These are phyloP conservation scores for Hyphopichia pseudoburtonii DNA, from an alignment of 1,139 yeast genomes.

Conservation along the genomic window DNA sequence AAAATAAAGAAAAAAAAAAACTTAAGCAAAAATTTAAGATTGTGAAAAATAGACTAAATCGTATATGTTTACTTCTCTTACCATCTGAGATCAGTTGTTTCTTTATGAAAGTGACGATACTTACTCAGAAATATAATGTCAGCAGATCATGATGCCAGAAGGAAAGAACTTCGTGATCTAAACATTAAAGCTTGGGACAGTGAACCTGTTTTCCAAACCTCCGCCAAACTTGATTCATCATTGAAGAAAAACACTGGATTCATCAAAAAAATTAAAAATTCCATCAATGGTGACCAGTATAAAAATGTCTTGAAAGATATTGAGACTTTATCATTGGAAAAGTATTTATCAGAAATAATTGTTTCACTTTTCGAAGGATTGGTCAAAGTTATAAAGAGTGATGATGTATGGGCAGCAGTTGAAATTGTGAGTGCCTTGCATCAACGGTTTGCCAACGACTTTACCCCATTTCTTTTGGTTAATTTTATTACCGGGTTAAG, in stretches of 20 bases:
- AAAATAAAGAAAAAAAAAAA: no score
- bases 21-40: no score
- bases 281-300: conserved; percentile 44
- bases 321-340: conserved; percentile 61
- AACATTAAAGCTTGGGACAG: conserved; percentile 60
- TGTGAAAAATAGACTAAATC: no score
- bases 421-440: conserved; percentile 75
- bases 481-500: conserved; percentile 45
- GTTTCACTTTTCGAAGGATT: conserved; percentile 66
- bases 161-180: conserved; percentile 31
- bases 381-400: conserved; percentile 49
- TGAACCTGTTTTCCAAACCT: conserved; percentile 23
- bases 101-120: no score
- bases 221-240: conserved; percentile 63
- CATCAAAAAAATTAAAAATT: conserved; percentile 64
- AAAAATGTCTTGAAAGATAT: conserved; percentile 59
- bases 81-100: no score
- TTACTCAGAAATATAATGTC: no score
- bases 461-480: conserved; percentile 54
- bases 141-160: conserved; percentile 9
- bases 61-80: no score
- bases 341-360: conserved; percentile 73
- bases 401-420: conserved; percentile 63
- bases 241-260: conserved; percentile 84
- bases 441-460: conserved; percentile 61